A percentile compares a stretch with the other conserved stretches of the same genome.
These are phyloP conservation scores for Clitopilus passeckerianus DNA, from an alignment of 768 basidiomycete species.

Conservation along the genomic window DNA sequence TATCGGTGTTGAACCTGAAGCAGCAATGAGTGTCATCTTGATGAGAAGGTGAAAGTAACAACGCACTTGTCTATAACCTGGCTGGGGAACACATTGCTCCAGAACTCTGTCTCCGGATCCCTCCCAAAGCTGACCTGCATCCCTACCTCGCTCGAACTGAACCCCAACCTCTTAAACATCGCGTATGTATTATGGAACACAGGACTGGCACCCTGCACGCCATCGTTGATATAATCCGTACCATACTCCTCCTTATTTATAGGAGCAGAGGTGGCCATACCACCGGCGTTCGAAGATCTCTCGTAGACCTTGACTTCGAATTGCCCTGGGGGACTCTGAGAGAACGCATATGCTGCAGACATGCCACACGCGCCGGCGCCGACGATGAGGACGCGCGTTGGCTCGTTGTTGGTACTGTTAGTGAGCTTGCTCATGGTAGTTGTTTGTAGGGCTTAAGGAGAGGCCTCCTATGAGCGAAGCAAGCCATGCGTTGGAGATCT, in stretches of 20 bases:
- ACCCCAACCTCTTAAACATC: slow-evolving; percentile 24
- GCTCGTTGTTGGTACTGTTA: slow-evolving; percentile 3
- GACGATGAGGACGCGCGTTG: slow-evolving; percentile 20
- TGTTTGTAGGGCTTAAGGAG: not conserved
- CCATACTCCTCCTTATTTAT: slow-evolving; percentile 20
- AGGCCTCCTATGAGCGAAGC: not conserved
- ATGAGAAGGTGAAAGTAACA: not conserved
- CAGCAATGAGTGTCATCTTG: not conserved
- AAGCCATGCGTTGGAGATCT: not conserved
- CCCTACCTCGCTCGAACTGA: slow-evolving; percentile 20
- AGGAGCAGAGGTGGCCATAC: slow-evolving; percentile 24
- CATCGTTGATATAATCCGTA: slow-evolving; percentile 26
- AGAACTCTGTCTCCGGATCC: slow-evolving; percentile 21
- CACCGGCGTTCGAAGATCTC: slow-evolving; percentile 19
- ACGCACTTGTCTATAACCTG: slow-evolving; percentile 21
- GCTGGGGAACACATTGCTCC: slow-evolving; percentile 26
- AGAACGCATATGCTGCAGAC: slow-evolving; percentile 26
- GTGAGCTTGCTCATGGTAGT: not conserved
- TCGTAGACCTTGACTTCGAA: slow-evolving; percentile 23
- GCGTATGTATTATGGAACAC: slow-evolving; percentile 26
- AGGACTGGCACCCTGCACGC: slow-evolving; percentile 26
- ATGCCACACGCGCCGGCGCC: slow-evolving; percentile 25
- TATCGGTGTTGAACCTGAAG: slow-evolving; percentile 19
- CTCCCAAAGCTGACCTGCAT: slow-evolving; percentile 27
- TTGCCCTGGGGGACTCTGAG: slow-evolving; percentile 19